A percentile compares a stretch with the other conserved stretches of the same genome.
Conservation (phyloP, 2,329 filamentous ascomycete genomes). For the Coleophoma cylindrospora region DNA sequence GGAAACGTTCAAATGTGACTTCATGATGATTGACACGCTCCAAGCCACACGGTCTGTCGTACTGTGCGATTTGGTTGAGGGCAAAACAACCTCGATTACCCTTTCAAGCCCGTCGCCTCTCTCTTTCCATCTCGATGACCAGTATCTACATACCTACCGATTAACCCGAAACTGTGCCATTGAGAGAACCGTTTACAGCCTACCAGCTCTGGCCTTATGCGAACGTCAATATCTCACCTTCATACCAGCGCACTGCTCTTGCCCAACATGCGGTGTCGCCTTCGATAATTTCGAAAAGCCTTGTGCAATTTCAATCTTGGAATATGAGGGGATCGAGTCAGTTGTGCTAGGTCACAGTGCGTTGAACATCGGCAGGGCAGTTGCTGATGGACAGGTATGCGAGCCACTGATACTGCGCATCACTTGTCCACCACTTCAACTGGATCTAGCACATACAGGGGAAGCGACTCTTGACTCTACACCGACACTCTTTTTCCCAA, state of each 20-base stretch:
- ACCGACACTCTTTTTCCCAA: background rate
- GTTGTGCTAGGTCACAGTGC: background rate
- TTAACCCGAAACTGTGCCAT: slow-evolving; percentile 3
- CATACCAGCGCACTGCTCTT: slow-evolving; percentile 1
- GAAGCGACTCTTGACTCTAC: background rate
- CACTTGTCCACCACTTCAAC: background rate
- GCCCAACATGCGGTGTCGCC: slow-evolving; percentile 1
- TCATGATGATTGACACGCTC: background rate
- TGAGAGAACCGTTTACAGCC: background rate
- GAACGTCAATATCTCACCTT: slow-evolving; percentile 2
- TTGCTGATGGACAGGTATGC: background rate
- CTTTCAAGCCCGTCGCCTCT: background rate
- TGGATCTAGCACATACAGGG: background rate
- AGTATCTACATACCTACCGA: background rate
- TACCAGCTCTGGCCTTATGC: background rate
- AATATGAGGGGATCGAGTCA: background rate
- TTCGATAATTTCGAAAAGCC: background rate
- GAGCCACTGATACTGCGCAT: slow-evolving; percentile 3
- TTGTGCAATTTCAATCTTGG: background rate
- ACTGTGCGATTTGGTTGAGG: slow-evolving; percentile 1
- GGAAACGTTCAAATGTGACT: background rate
- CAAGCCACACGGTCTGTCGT: background rate
- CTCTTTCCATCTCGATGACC: background rate
- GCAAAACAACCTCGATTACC: background rate
- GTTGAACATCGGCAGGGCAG: background rate